A percentile compares a stretch with the other conserved stretches of the same genome.
Conservation (phyloP, 768 basidiomycete species). For the Hygrocybe coccinea region DNA sequence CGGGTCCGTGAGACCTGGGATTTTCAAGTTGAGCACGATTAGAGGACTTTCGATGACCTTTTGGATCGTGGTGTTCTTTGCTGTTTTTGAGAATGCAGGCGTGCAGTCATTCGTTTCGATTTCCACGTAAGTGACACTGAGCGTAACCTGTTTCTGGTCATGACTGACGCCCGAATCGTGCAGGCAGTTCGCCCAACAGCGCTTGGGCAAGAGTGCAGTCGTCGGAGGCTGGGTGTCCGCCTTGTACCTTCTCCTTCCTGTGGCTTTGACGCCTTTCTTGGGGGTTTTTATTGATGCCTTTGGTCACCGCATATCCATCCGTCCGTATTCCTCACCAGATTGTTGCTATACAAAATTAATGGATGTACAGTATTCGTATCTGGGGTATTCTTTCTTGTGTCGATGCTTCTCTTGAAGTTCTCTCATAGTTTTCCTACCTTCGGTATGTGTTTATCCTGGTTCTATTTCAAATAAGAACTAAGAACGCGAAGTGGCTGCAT, state of each 20-base stretch:
- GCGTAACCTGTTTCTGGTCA: neutral
- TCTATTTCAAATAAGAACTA: neutral
- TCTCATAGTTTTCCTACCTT: conserved; percentile 36
- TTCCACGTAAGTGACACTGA: conserved; percentile 33
- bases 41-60: conserved; percentile 35
- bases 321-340: conserved; percentile 21
- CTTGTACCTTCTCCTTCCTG: conserved; percentile 39
- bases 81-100: conserved; percentile 39
- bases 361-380: conserved; percentile 34
- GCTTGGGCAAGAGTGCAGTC: conserved; percentile 38
- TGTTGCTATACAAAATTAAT: neutral
- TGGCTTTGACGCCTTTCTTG: conserved; percentile 37
- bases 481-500: conserved; percentile 31
- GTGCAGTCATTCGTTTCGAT: conserved; percentile 42
- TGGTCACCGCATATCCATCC: conserved; percentile 36
- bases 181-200: conserved; percentile 41
- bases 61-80: conserved; percentile 40
- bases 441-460: conserved; percentile 19
- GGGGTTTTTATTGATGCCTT: conserved; percentile 38
- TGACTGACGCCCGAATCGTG: neutral
- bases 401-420: conserved; percentile 39
- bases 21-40: conserved; percentile 32
- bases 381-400: conserved; percentile 36
- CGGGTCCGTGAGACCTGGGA: conserved; percentile 19
- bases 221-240: conserved; percentile 43